Evolutionary conservation across 2,329 filamentous ascomycete species (phyloP).

Genomic region (Fusarium buxicola): DNA sequence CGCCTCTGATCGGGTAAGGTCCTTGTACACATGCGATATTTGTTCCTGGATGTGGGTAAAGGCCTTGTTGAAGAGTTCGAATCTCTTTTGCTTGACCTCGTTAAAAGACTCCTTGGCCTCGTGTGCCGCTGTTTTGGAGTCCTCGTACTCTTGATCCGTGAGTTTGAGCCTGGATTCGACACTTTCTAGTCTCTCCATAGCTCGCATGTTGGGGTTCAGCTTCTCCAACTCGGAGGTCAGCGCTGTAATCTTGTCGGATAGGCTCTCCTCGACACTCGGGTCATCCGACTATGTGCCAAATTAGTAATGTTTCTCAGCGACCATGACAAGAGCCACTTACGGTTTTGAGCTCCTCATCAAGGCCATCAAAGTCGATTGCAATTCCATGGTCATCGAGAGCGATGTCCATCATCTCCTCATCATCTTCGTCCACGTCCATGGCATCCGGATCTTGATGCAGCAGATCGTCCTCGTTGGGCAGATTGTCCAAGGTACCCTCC

Average conservation of each 20-base stretch:
- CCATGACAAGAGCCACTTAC: constrained; percentile 59
- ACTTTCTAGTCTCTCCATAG: constrained; percentile 88
- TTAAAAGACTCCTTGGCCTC: constrained; percentile 86
- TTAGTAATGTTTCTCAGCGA: constrained; percentile 43
- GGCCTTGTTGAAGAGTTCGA: constrained; percentile 93
- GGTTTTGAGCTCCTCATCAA: constrained; percentile 85
- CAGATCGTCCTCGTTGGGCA: constrained; percentile 88
- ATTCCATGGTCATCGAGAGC: constrained; percentile 92
- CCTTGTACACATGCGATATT: constrained; percentile 93
- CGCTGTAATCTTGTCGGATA: constrained; percentile 81
- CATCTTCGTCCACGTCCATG: constrained; percentile 88
- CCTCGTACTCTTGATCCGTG: constrained; percentile 90
- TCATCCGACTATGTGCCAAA: constrained; percentile 70
- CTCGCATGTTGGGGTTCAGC: constrained; percentile 96
- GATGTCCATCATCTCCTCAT: constrained; percentile 69
- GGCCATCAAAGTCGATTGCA: constrained; percentile 82
- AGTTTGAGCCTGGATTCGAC: constrained; percentile 85
- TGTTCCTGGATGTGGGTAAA: constrained; percentile 96
- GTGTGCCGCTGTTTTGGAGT: constrained; percentile 79
- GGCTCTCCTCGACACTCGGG: constrained; percentile 76
- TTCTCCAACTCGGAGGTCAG: constrained; percentile 88
- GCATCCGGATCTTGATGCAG: constrained; percentile 83
- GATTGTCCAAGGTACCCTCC: constrained; percentile 80
- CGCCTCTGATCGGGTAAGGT: constrained; percentile 89
- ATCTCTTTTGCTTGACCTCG: constrained; percentile 82